Conservation (phyloP, 2,329 filamentous ascomycete species). For the Xylariaceae sp. region DNA sequence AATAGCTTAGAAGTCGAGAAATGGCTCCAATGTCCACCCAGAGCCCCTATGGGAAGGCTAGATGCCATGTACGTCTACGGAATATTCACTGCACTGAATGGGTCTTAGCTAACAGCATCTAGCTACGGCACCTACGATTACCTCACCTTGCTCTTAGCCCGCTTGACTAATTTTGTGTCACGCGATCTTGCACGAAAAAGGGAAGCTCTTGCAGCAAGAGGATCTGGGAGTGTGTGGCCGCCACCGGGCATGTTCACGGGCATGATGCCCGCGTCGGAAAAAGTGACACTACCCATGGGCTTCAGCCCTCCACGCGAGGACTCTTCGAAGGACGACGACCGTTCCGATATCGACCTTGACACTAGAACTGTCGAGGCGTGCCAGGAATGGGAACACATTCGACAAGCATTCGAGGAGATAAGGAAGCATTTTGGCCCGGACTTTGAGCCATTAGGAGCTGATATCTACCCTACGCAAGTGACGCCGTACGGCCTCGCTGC, state of each 20-base stretch:
- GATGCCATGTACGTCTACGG: constrained; percentile 60
- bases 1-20: constrained; percentile 70
- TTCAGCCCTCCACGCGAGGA: constrained; percentile 48
- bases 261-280: constrained; percentile 51
- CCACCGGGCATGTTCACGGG: constrained; percentile 50
- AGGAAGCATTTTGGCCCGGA: constrained; percentile 63
- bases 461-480: constrained; percentile 56
- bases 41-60: constrained; percentile 71
- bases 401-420: constrained; percentile 65
- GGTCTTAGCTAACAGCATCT: constrained; percentile 21
- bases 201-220: constrained; percentile 57
- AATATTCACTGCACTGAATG: background rate
- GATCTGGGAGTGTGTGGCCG: constrained; percentile 46
- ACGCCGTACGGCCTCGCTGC: constrained; percentile 80
- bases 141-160: constrained; percentile 73
- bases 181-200: constrained; percentile 77
- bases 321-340: constrained; percentile 40
- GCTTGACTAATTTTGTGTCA: constrained; percentile 73
- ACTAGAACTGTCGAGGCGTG: constrained; percentile 65
- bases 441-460: constrained; percentile 70
- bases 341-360: constrained; percentile 55
- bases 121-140: constrained; percentile 90
- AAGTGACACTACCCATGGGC: constrained; percentile 48
- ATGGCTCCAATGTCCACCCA: constrained; percentile 85
- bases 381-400: constrained; percentile 74